Percentiles rank a stretch among this genome's conserved stretches.
Evolutionary conservation across 352 stramenopile species (phyloP).

Genomic region (Phytopythium cucurbitacearum): DNA sequence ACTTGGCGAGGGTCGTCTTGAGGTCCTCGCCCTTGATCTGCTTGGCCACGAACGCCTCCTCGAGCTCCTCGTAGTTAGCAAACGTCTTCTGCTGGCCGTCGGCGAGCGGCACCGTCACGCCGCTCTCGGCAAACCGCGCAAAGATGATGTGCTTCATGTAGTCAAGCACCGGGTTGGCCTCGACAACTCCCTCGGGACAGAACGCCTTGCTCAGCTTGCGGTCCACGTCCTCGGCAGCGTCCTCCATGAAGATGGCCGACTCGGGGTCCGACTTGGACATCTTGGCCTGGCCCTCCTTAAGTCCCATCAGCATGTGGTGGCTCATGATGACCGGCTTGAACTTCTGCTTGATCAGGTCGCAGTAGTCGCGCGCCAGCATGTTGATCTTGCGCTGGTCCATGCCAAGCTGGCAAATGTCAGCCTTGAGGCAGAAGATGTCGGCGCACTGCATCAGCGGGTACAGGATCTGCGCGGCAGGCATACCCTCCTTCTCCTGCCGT

Average conservation of each 20-base stretch:
- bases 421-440: constrained; percentile 99
- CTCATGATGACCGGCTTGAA: constrained; percentile 96
- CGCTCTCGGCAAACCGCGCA: constrained; percentile 48
- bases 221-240: constrained; percentile 91
- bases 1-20: constrained; percentile 88
- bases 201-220: constrained; percentile 99
- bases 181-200: constrained; percentile 88
- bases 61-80: constrained; percentile 83
- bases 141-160: constrained; percentile 98
- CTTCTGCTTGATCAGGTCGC: constrained; percentile 92
- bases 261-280: constrained; percentile 99
- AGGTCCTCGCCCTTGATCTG: constrained; percentile 92
- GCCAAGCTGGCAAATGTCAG: constrained; percentile 99
- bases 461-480: constrained; percentile 94
- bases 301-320: constrained; percentile 99
- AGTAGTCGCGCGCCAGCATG: constrained; percentile 99
- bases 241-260: constrained; percentile 99
- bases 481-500: constrained; percentile 84
- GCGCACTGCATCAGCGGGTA: constrained; percentile 99
- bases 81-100: constrained; percentile 80
- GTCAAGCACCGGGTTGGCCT: constrained; percentile 95
- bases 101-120: constrained; percentile 47
- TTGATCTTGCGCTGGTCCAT: constrained; percentile 99
- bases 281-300: constrained; percentile 99
- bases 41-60: constrained; percentile 87